A percentile compares a stretch with the other conserved stretches of the same genome.
These are phyloP conservation scores for Alternaria triticina DNA, from an alignment of 2,329 filamentous ascomycete species.

Conservation along the genomic window DNA sequence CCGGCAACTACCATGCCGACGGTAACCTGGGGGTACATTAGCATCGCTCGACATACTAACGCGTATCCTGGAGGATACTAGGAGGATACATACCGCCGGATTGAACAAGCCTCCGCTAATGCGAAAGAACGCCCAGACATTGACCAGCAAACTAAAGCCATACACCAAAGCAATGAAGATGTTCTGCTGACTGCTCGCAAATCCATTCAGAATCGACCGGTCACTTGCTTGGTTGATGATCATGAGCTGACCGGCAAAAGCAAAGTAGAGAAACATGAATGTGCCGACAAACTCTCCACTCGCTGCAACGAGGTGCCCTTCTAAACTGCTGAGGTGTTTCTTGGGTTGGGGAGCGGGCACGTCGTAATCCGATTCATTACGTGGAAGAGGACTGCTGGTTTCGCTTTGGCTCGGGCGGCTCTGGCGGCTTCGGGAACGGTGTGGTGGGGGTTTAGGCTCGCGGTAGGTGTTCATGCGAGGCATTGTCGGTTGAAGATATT, in stretches of 20 bases:
- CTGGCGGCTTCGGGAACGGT: constrained; percentile 4
- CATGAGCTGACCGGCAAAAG: constrained; percentile 38
- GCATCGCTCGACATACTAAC: neutral
- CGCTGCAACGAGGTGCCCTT: constrained; percentile 32
- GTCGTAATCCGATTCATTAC: constrained; percentile 1
- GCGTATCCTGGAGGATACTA: neutral
- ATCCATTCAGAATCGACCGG: constrained; percentile 17
- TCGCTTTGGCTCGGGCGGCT: neutral
- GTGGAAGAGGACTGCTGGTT: neutral
- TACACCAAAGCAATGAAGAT: constrained; percentile 40
- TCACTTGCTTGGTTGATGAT: constrained; percentile 25
- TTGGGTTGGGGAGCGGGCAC: constrained; percentile 3
- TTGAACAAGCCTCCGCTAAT: constrained; percentile 34
- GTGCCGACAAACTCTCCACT: constrained; percentile 41
- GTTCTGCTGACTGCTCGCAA: constrained; percentile 25
- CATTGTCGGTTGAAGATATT: neutral
- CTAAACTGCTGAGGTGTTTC: constrained; percentile 14
- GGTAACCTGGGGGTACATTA: constrained; percentile 20
- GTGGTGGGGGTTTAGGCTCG: constrained; percentile 12
- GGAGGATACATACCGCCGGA: constrained; percentile 19
- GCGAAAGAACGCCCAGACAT: constrained; percentile 42
- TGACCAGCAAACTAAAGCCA: constrained; percentile 38
- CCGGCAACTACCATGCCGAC: constrained; percentile 32
- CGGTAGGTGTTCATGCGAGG: constrained; percentile 10
- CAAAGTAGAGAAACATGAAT: constrained; percentile 42